Conservation (phyloP, 306 rosid species). For the Quercus gilva region DNA sequence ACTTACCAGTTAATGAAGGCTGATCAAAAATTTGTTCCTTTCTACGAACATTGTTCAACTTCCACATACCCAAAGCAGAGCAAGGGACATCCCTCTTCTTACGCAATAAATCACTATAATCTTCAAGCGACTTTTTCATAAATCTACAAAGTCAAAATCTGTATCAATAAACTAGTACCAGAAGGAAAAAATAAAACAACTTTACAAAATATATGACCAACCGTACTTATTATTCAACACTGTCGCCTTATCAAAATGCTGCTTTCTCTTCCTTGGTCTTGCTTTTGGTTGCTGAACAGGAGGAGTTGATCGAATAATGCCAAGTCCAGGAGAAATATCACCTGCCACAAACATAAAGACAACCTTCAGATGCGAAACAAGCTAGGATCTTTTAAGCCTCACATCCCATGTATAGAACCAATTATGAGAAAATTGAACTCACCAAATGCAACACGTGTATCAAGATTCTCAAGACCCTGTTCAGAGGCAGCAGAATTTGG, state of each 20-base stretch:
- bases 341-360: conserved; percentile 28
- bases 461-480: conserved; percentile 31
- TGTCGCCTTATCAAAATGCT: conserved; percentile 56
- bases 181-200: conserved; percentile 12
- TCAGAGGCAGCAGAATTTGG: conserved; percentile 44
- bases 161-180: conserved; percentile 28
- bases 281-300: conserved; percentile 49
- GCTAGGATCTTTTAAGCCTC: background rate
- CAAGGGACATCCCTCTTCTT: conserved; percentile 46
- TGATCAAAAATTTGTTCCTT: conserved; percentile 58
- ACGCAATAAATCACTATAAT: conserved; percentile 45
- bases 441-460: conserved; percentile 35
- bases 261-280: conserved; percentile 72
- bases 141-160: conserved; percentile 39
- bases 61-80: conserved; percentile 58
- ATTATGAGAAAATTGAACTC: conserved; percentile 12
- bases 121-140: conserved; percentile 57
- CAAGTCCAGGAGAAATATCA: conserved; percentile 12
- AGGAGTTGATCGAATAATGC: conserved; percentile 45
- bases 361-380: conserved; percentile 10
- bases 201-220: conserved; percentile 5
- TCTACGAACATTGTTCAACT: conserved; percentile 43
- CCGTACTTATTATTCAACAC: conserved; percentile 72
- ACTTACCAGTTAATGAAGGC: conserved; percentile 59
- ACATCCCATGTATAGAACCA: conserved; percentile 1